These are phyloP conservation scores for Tetracladium maxilliforme DNA, from an alignment of 2,329 filamentous ascomycete species.

Conservation along the genomic window DNA sequence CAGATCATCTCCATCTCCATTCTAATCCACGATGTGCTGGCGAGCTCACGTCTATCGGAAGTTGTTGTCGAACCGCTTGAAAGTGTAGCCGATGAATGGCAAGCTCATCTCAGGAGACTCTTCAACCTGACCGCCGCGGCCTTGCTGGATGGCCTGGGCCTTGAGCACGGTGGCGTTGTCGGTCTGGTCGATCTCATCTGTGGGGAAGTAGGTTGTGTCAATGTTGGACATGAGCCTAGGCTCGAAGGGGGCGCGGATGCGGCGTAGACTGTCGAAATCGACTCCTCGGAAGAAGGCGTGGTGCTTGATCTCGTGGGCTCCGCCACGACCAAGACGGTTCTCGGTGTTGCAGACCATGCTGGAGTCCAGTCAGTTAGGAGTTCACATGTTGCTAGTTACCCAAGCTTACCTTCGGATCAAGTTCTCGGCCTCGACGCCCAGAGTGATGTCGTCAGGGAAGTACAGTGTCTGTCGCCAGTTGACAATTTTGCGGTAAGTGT, in stretches of 20 bases:
- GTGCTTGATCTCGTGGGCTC: slow-evolving; percentile 81
- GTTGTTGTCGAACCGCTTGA: slow-evolving; percentile 84
- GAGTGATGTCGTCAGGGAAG: slow-evolving; percentile 87
- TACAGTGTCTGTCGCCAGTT: slow-evolving; percentile 94
- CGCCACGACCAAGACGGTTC: slow-evolving; percentile 75
- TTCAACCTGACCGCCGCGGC: slow-evolving; percentile 36
- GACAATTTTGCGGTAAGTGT: slow-evolving; percentile 98
- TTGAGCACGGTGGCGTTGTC: slow-evolving; percentile 81
- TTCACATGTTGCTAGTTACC: slow-evolving; percentile 1
- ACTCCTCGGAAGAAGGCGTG: slow-evolving; percentile 97
- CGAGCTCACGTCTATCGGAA: slow-evolving; percentile 46
- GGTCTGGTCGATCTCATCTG: slow-evolving; percentile 94
- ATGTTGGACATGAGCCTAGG: slow-evolving; percentile 85
- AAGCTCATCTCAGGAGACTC: slow-evolving; percentile 89
- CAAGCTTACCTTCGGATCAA: slow-evolving; percentile 69
- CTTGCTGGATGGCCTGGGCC: slow-evolving; percentile 59
- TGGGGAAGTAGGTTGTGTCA: slow-evolving; percentile 97
- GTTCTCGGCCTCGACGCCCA: slow-evolving; percentile 80
- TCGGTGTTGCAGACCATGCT: slow-evolving; percentile 91
- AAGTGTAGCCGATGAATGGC: slow-evolving; percentile 93
- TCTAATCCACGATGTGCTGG: no score
- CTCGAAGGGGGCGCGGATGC: slow-evolving; percentile 91
- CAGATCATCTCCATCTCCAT: no score
- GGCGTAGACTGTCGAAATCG: slow-evolving; percentile 82
- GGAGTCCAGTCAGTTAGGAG: slow-evolving; percentile 12